Percentiles rank a stretch among this genome's conserved stretches.
Evolutionary conservation across 345 rosid genomes (phyloP).

Genomic region (Draba incana): DNA sequence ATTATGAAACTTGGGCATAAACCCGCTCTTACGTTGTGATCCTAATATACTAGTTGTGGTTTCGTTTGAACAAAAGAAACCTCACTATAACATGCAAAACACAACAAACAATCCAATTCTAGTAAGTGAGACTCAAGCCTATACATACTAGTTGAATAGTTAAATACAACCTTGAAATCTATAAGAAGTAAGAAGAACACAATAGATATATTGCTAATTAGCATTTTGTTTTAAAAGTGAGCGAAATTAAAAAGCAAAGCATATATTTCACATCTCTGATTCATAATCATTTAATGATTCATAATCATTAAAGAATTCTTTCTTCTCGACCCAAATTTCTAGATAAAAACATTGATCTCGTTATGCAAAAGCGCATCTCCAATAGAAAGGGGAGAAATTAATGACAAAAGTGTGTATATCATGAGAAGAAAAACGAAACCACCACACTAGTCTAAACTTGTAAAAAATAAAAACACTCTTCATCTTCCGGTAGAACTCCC

Average conservation of each 20-base stretch:
- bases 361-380: slow-evolving; percentile 22
- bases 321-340: slow-evolving; percentile 12
- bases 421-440: slow-evolving; percentile 30
- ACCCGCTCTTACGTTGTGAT: no score
- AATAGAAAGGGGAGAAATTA: slow-evolving; percentile 7
- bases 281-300: slow-evolving; percentile 33
- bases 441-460: slow-evolving; percentile 34
- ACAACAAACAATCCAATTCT: no score
- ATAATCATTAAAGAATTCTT: slow-evolving; percentile 26
- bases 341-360: slow-evolving; percentile 30
- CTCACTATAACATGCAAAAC: no score
- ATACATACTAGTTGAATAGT: no score
- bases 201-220: no score
- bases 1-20: not conserved
- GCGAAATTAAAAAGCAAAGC: slow-evolving; percentile 18
- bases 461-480: not conserved
- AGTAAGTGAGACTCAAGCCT: no score
- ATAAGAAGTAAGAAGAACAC: no score
- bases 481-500: slow-evolving; percentile 39
- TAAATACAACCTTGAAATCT: no score
- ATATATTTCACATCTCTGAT: slow-evolving; percentile 30
- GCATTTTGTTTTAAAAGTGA: slow-evolving; percentile 3
- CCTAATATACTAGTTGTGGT: no score
- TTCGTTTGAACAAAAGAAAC: no score
- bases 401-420: slow-evolving; percentile 19